Evolutionary conservation across 371 early-diverging fungal genomes (phyloP).

Genomic region (Rhizopus sp.): DNA sequence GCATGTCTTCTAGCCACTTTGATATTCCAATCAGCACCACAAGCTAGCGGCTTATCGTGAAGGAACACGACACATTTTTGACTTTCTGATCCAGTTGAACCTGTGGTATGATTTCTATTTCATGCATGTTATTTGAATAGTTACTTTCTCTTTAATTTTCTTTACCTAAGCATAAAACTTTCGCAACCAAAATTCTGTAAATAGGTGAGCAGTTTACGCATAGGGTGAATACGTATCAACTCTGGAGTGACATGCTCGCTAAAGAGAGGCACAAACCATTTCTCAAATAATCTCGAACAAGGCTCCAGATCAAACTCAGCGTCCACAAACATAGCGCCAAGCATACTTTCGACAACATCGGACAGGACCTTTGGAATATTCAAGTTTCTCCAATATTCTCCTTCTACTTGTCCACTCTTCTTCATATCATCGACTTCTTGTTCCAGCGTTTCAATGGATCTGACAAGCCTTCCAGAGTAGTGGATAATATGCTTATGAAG

Average conservation of each 20-base stretch:
- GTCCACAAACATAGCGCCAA: slow-evolving; percentile 92
- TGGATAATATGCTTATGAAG: slow-evolving; percentile 71
- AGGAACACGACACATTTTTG: slow-evolving; percentile 56
- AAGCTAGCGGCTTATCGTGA: slow-evolving; percentile 45
- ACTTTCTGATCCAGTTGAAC: slow-evolving; percentile 27
- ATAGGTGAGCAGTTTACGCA: slow-evolving; percentile 40
- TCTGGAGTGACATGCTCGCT: slow-evolving; percentile 58
- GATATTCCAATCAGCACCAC: slow-evolving; percentile 47
- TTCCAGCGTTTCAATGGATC: slow-evolving; percentile 52
- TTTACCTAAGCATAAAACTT: slow-evolving; percentile 49
- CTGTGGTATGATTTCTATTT: slow-evolving; percentile 43
- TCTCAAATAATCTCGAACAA: slow-evolving; percentile 50
- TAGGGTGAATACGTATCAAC: slow-evolving; percentile 55
- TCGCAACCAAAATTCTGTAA: slow-evolving; percentile 54
- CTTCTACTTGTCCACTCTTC: slow-evolving; percentile 33
- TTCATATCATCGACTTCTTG: slow-evolving; percentile 46
- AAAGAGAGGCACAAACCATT: slow-evolving; percentile 55
- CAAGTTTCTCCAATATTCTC: slow-evolving; percentile 73
- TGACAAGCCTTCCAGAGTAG: slow-evolving; percentile 55
- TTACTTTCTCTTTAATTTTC: neutral
- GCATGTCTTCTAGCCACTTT: slow-evolving; percentile 55
- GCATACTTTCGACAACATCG: slow-evolving; percentile 85
- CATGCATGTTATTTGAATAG: neutral
- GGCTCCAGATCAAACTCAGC: slow-evolving; percentile 66
- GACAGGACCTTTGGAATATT: slow-evolving; percentile 86